Evolutionary conservation across 805 yeast species (phyloP).

Genomic region (Priceomyces medius): DNA sequence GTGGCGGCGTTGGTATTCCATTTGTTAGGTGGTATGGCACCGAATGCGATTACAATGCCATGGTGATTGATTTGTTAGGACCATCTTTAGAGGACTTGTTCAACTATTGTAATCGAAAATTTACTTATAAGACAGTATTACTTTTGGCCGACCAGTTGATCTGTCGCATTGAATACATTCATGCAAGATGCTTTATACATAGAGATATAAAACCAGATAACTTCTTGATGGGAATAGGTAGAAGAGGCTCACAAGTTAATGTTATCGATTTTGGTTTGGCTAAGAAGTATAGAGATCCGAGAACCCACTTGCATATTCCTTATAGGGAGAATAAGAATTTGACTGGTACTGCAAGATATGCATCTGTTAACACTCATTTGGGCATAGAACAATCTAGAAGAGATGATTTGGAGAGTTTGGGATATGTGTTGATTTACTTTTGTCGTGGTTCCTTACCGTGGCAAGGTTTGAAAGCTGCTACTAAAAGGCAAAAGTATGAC

Average conservation of each 20-base stretch:
- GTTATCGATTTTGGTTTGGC: constrained; percentile 94
- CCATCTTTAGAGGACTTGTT: constrained; percentile 94
- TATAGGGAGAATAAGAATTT: constrained; percentile 94
- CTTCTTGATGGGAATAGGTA: constrained; percentile 84
- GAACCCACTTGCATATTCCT: constrained; percentile 92
- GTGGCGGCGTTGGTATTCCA: constrained; percentile 97
- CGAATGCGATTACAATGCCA: constrained; percentile 93
- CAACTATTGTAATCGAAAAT: constrained; percentile 92
- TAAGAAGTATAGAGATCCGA: constrained; percentile 89
- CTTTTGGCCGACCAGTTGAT: constrained; percentile 91
- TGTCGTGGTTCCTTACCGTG: constrained; percentile 96
- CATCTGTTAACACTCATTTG: constrained; percentile 90
- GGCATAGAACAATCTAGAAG: constrained; percentile 97
- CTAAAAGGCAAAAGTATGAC: constrained; percentile 95
- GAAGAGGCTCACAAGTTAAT: constrained; percentile 92
- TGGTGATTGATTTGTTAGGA: constrained; percentile 94
- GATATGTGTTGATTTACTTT: constrained; percentile 90
- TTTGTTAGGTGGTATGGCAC: constrained; percentile 92
- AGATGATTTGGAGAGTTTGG: constrained; percentile 93
- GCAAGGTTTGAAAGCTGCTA: constrained; percentile 97
- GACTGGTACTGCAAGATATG: constrained; percentile 97
- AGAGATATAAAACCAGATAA: constrained; percentile 84
- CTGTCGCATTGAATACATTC: constrained; percentile 92
- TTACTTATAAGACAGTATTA: constrained; percentile 89
- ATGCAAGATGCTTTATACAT: constrained; percentile 88